Evolutionary conservation across 768 basidiomycete genomes (phyloP).

Genomic region (Holtermannia corniformis): DNA sequence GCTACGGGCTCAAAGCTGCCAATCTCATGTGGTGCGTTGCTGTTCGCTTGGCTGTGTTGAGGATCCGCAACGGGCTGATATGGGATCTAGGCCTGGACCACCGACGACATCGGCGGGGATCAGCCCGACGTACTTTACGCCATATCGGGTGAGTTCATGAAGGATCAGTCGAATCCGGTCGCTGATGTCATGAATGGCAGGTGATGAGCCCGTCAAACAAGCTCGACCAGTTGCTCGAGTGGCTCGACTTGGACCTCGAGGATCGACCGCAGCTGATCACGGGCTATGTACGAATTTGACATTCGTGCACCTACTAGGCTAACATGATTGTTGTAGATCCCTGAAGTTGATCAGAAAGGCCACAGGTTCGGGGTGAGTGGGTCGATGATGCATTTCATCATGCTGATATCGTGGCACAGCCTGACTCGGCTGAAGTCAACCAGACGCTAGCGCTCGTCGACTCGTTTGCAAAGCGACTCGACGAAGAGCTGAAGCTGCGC

Average conservation of each 20-base stretch:
- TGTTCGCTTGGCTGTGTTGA: background rate
- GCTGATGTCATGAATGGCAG: background rate
- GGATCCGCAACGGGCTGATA: background rate
- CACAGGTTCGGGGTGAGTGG: slow-evolving; percentile 16
- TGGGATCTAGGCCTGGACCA: slow-evolving; percentile 63
- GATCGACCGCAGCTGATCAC: slow-evolving; percentile 67
- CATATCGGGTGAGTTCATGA: slow-evolving; percentile 54
- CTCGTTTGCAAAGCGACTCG: slow-evolving; percentile 60
- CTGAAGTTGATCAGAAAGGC: slow-evolving; percentile 9
- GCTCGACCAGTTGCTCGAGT: slow-evolving; percentile 64
- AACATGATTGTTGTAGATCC: slow-evolving; percentile 2
- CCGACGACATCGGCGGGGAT: slow-evolving; percentile 57
- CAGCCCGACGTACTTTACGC: slow-evolving; percentile 64
- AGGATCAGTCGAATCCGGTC: background rate
- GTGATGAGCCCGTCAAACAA: slow-evolving; percentile 52
- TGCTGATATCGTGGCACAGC: too few species aligned
- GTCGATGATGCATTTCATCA: too few species aligned
- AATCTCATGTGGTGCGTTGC: slow-evolving; percentile 79
- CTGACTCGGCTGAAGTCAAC: slow-evolving; percentile 41
- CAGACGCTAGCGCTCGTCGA: slow-evolving; percentile 61
- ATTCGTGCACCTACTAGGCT: background rate
- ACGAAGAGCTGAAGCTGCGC: slow-evolving; percentile 53
- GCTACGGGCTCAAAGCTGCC: slow-evolving; percentile 63
- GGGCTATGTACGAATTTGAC: slow-evolving; percentile 46
- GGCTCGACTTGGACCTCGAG: slow-evolving; percentile 68